A percentile compares a stretch with the other conserved stretches of the same genome.
phyloP scores from a whole-genome alignment of 768 basidiomycete species.

The Mycena indigotica region DNA sequence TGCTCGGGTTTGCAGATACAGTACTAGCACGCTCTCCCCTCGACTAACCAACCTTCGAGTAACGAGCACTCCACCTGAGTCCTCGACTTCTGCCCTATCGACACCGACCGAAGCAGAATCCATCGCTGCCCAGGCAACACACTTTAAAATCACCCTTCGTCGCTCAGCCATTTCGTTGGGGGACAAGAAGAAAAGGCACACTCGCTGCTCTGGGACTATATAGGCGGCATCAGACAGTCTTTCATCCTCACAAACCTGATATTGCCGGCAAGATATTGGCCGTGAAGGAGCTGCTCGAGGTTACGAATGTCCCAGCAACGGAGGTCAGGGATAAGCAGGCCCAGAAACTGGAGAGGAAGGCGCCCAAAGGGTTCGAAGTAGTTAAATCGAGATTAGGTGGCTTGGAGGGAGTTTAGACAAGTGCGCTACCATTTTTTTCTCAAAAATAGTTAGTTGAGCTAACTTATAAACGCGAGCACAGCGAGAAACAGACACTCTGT shows the following conservation, averaged over 20 bases:
- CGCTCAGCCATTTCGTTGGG: conserved; percentile 88
- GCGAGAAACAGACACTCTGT: neutral
- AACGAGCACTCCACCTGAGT: conserved; percentile 9
- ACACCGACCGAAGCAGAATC: neutral
- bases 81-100: neutral
- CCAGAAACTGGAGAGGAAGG: conserved; percentile 66
- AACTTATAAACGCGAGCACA: too few species aligned
- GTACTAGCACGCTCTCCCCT: conserved; percentile 10
- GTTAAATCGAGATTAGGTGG: conserved; percentile 32
- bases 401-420: conserved; percentile 7
- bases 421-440: neutral
- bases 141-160: conserved; percentile 87
- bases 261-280: conserved; percentile 83
- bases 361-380: conserved; percentile 69
- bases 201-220: conserved; percentile 83
- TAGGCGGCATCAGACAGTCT: conserved; percentile 82
- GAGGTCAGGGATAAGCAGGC: conserved; percentile 71
- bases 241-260: conserved; percentile 71
- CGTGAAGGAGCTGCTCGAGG: conserved; percentile 89
- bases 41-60: conserved; percentile 16
- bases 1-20: conserved; percentile 13
- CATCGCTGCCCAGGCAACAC: conserved; percentile 49
- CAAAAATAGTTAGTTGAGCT: too few species aligned
- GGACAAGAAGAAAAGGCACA: conserved; percentile 67
- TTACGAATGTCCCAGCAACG: conserved; percentile 76